Conservation (phyloP, 768 basidiomycete species). For the Amanita rubescens region DNA sequence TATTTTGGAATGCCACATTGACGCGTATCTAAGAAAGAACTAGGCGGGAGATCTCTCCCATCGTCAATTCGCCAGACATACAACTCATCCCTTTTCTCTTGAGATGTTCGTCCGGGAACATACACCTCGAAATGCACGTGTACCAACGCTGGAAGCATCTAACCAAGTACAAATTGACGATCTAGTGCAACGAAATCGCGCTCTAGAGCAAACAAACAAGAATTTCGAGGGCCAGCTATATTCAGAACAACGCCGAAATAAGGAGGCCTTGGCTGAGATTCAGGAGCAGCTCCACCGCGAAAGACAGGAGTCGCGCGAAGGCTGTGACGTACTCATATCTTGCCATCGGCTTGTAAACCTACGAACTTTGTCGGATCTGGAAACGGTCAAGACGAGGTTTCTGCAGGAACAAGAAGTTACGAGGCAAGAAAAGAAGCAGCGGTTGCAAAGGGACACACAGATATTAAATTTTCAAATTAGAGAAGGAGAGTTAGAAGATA, state of each 20-base stretch:
- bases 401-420: constrained; percentile 47
- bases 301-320: constrained; percentile 51
- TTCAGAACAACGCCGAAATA: constrained; percentile 34
- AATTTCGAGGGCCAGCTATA: constrained; percentile 44
- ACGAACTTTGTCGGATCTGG: constrained; percentile 43
- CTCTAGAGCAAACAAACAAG: constrained; percentile 53
- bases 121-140: constrained; percentile 18
- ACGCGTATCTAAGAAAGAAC: too few species aligned
- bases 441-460: constrained; percentile 57
- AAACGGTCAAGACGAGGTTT: constrained; percentile 42
- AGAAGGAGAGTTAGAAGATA: constrained; percentile 52
- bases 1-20: too few species aligned
- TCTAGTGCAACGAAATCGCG: constrained; percentile 60
- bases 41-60: too few species aligned
- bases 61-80: too few species aligned
- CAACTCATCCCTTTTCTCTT: neutral
- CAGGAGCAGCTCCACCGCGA: constrained; percentile 47
- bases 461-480: constrained; percentile 60
- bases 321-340: constrained; percentile 54
- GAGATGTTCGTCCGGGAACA: constrained; percentile 15
- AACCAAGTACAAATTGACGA: constrained; percentile 68
- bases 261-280: constrained; percentile 33
- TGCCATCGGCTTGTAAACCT: constrained; percentile 62
- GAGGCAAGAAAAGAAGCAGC: constrained; percentile 50
- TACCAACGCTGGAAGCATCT: constrained; percentile 47